phyloP scores from a whole-genome alignment of 805 yeast genomes.

The Suhomyces faveliae region DNA sequence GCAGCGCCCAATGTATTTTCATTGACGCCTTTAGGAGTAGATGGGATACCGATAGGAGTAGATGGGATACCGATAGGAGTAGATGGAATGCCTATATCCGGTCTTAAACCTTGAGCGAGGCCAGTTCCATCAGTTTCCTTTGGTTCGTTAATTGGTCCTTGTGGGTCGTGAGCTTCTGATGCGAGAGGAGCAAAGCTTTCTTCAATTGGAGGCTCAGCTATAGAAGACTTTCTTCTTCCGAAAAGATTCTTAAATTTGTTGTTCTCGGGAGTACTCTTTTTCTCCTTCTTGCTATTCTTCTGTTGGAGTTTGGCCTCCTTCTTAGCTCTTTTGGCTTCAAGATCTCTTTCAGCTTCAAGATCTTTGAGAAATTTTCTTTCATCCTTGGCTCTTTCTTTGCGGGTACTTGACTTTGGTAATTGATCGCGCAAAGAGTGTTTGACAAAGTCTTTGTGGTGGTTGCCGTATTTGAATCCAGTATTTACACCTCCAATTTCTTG shows the following conservation, averaged over 20 bases:
- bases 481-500: conserved; percentile 16
- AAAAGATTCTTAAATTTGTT: conserved; percentile 5
- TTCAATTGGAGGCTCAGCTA: conserved; percentile 1
- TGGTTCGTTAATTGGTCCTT: background rate
- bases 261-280: conserved; percentile 5
- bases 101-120: background rate
- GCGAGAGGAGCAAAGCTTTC: conserved; percentile 3
- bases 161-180: background rate
- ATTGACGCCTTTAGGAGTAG: background rate
- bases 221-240: conserved; percentile 6
- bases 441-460: conserved; percentile 33
- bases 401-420: conserved; percentile 12
- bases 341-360: conserved; percentile 5
- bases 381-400: conserved; percentile 25
- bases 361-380: conserved; percentile 19
- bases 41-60: background rate
- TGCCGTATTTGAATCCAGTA: conserved; percentile 23
- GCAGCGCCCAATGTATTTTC: background rate
- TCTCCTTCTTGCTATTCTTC: conserved; percentile 3
- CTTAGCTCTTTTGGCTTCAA: conserved; percentile 12
- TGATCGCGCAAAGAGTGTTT: conserved; percentile 29
- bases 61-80: background rate
- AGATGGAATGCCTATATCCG: background rate
- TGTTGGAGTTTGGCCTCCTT: conserved; percentile 8
- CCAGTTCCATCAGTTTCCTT: background rate